Percentiles rank a stretch among this genome's conserved stretches.
These are phyloP conservation scores for Arthrobotrys conoides DNA, from an alignment of 2,329 filamentous ascomycete species.

Conservation along the genomic window DNA sequence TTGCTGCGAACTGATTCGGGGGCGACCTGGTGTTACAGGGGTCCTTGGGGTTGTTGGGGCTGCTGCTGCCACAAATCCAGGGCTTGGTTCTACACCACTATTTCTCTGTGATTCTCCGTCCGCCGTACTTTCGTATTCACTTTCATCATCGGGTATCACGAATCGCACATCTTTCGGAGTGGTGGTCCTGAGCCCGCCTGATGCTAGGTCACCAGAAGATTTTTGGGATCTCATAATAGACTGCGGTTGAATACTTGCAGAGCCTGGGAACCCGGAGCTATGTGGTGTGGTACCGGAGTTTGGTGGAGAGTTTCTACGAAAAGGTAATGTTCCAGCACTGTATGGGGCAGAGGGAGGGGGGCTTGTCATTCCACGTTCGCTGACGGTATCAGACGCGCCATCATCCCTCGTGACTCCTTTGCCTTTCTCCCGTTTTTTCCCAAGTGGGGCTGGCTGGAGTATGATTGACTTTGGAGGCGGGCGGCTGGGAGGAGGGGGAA, in stretches of 20 bases:
- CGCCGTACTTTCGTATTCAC: conserved; percentile 60
- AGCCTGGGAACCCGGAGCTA: conserved; percentile 46
- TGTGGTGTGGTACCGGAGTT: conserved; percentile 57
- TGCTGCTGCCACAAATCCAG: conserved; percentile 43
- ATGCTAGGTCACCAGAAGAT: conserved; percentile 60
- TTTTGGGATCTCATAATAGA: conserved; percentile 61
- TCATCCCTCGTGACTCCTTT: conserved; percentile 42
- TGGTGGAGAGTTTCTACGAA: conserved; percentile 51
- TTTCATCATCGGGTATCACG: conserved; percentile 60
- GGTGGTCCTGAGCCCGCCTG: conserved; percentile 55
- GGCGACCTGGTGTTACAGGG: conserved; percentile 51
- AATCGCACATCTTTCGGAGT: conserved; percentile 60
- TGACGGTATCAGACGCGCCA: conserved; percentile 20
- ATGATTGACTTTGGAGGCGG: conserved; percentile 46
- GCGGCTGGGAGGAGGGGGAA: conserved; percentile 53
- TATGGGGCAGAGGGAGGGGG: conserved; percentile 55
- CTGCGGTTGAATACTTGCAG: conserved; percentile 53
- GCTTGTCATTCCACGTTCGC: conserved; percentile 46
- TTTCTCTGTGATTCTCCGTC: conserved; percentile 58
- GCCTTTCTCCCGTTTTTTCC: conserved; percentile 54
- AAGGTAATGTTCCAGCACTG: conserved; percentile 57
- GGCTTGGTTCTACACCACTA: conserved; percentile 56
- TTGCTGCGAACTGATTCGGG: conserved; percentile 52
- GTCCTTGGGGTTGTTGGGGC: conserved; percentile 54
- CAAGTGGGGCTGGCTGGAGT: conserved; percentile 56